Evolutionary conservation across 176 grass and related monocot genomes (phyloP), one percentile per base, ranked within the genome.

Genomic region (Saccharum spontaneum): DNA sequence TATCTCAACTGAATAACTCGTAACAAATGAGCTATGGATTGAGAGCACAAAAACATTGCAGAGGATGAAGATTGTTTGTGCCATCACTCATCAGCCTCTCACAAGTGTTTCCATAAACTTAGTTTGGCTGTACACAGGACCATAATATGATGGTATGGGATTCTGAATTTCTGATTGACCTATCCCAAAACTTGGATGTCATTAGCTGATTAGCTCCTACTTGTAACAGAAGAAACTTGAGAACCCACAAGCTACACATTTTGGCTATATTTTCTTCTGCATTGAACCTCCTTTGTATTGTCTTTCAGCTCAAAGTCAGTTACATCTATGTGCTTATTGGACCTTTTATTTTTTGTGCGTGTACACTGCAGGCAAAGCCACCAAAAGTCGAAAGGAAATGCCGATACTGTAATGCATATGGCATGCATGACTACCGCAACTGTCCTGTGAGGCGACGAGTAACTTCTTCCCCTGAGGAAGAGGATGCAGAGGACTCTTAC

Each of bases 351-450:
- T 69, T 39, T 22, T 72, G 69, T 45, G 38, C 62, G 14, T 33
- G 31, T 8, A 45, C 55, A 78, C 22, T 39, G 2, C 76, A 79
- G 77, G 77, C 9, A 79, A 79, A 79, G 61, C 73, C 86, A 78
- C 1, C 1, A 49, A 71, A n/a, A 78, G 43, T 10, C 20, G 4
- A 0, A 71, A 88, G 80, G 55, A 7, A 43, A 16, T 88, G 86
- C 80, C 52, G 66, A 24, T 83, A 0, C 17, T 87, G 78, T 23
- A 41, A 67, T 0, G 6, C 18, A 15, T 12, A n/a, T 44, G 78
- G 4, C 16, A 1, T 62, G 1, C 78, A 81, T 16, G 78, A 68
- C 78, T 68, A 45, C 34, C 78, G 85, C 23, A 87, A 81, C 71
- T 87, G 78, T 46, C 78, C 70, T 4, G 1, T 57, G 60, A 81